A percentile compares a stretch with the other conserved stretches of the same genome.
phyloP scores from a whole-genome alignment of 2,329 filamentous ascomycete genomes.

The Dichotomopilus funicola region DNA sequence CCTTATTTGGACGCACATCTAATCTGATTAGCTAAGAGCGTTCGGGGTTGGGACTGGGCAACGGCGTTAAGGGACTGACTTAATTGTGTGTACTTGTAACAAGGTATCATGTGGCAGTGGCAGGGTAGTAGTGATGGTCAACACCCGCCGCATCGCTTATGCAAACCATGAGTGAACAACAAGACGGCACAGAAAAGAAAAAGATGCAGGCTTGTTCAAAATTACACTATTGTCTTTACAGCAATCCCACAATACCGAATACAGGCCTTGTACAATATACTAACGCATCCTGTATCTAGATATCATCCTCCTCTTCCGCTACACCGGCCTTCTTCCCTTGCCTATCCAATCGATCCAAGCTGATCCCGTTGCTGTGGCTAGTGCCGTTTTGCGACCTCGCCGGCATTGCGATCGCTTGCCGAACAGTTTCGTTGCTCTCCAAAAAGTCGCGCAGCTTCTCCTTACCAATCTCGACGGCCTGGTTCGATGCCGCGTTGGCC shows the following conservation, averaged over 20 bases:
- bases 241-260: no score
- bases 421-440: slow-evolving; percentile 75
- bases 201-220: neutral
- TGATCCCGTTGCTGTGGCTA: slow-evolving; percentile 38
- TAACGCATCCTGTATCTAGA: slow-evolving; percentile 31
- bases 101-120: slow-evolving; percentile 13
- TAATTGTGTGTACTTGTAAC: neutral
- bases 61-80: neutral
- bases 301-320: slow-evolving; percentile 49
- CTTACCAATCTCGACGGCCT: slow-evolving; percentile 88
- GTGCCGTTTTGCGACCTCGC: slow-evolving; percentile 29
- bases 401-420: slow-evolving; percentile 75
- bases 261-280: no score
- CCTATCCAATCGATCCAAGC: slow-evolving; percentile 55
- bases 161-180: slow-evolving; percentile 3
- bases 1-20: neutral
- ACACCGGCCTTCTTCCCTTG: slow-evolving; percentile 46
- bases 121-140: neutral
- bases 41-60: slow-evolving; percentile 7
- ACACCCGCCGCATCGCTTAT: neutral
- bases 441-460: slow-evolving; percentile 85
- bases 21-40: neutral
- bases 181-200: neutral
- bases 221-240: no score
- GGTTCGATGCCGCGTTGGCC: slow-evolving; percentile 78